Evolutionary conservation across 2,329 filamentous ascomycete species (phyloP), one percentile per base, ranked within the genome.

Genomic region (Rhynchosporium secalis): DNA sequence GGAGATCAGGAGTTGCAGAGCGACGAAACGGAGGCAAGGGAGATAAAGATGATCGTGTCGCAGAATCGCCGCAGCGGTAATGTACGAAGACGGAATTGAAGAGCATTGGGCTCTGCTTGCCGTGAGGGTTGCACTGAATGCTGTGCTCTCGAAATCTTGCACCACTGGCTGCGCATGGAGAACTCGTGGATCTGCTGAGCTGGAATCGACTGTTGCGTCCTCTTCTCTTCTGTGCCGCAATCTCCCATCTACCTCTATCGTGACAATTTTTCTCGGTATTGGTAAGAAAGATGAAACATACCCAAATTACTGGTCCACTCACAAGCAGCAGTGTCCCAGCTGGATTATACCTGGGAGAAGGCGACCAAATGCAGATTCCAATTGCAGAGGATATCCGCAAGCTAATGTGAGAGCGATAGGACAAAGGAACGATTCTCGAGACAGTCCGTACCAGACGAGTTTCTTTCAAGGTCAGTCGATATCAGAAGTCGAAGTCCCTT

Each of bases 1-100:
- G 12, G 29, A 60, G 55, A 54, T 43, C 29, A 46, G 45, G 31
- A 52, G 58, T 28, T 46, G 55, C 46, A 40, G 51, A 62, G 46
- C 49, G 54, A 59, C 55, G 61, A 65, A 55, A 61, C 56, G 51
- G 52, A 51, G 52, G 47, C 56, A 46, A 49, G 47, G 43, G 28
- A 47, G 12, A 52, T 46, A 55, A 38, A 49, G 43, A 60, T 51
- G 54, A 29, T 58, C 54, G 41, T 64, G 51, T 48, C 57, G 56
- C 52, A 60, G 57, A 60, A 65, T 65, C 61, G 55, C 38, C 59
- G 45, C 26, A n/a, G 43, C 45, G 40, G 62, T 49, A 60, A 61
- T 65, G 63, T 60, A 48, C 29, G 31, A 51, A 61, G 40, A 56
- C 33, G 56, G 33, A 15, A 41, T 56, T 46, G 47, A 51, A 51